Conservation (phyloP, 2,329 filamentous ascomycete species). For the Fusarium albidum region DNA sequence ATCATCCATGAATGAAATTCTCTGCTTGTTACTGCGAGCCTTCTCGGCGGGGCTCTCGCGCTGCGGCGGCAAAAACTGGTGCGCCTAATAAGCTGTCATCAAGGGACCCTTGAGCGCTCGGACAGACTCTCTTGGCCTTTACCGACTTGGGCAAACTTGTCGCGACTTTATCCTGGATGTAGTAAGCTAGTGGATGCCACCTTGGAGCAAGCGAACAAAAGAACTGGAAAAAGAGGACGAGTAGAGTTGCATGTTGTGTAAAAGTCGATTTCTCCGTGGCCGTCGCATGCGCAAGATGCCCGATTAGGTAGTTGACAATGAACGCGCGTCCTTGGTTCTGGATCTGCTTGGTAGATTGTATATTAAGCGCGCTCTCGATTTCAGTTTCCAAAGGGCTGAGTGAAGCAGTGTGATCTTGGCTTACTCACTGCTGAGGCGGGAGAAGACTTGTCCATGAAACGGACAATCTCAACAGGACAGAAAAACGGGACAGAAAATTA, state of each 20-base stretch:
- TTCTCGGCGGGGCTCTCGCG: conserved; percentile 10
- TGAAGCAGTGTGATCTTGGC: background rate
- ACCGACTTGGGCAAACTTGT: conserved; percentile 34
- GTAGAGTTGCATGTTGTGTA: conserved; percentile 1
- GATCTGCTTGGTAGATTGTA: conserved; percentile 10
- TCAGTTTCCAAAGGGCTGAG: background rate
- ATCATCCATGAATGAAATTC: conserved; percentile 9
- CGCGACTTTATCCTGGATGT: conserved; percentile 25
- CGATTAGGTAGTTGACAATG: background rate
- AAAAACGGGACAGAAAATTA: too few species aligned
- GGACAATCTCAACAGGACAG: too few species aligned
- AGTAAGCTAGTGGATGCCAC: conserved; percentile 19
- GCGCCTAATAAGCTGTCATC: conserved; percentile 28
- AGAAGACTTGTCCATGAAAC: too few species aligned
- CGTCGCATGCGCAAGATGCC: background rate
- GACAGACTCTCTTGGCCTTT: conserved; percentile 24
- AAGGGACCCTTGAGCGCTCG: conserved; percentile 29
- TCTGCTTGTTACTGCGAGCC: background rate
- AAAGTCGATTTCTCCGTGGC: conserved; percentile 9
- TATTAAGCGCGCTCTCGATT: conserved; percentile 4
- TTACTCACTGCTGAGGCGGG: too few species aligned
- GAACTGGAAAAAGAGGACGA: conserved; percentile 3
- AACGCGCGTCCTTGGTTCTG: conserved; percentile 7
- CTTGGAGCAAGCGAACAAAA: conserved; percentile 1
- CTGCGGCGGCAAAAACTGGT: conserved; percentile 30